These are phyloP conservation scores for Penicillium sp. DNA, from an alignment of 2,329 filamentous ascomycete species.

Conservation along the genomic window DNA sequence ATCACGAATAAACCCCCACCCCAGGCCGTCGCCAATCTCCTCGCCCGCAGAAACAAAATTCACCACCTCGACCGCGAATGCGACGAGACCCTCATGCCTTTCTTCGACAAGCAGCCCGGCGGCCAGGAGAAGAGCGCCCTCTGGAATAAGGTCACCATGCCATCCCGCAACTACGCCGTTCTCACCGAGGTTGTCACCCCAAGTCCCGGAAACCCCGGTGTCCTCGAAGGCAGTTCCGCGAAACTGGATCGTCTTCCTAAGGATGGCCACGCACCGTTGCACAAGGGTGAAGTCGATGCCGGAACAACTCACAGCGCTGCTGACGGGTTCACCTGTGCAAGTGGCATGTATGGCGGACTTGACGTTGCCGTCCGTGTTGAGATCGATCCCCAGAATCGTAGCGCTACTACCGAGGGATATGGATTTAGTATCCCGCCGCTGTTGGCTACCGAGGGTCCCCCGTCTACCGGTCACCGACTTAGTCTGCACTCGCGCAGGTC, in stretches of 20 bases:
- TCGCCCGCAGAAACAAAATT: conserved; percentile 64
- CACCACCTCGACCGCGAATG: conserved; percentile 63
- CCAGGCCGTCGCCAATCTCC: conserved; percentile 63
- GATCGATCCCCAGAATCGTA: conserved; percentile 44
- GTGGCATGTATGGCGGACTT: conserved; percentile 43
- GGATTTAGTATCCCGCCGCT: conserved; percentile 44
- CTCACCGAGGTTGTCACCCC: conserved; percentile 53
- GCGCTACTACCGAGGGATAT: conserved; percentile 49
- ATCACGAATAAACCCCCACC: conserved; percentile 69
- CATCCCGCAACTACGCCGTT: conserved; percentile 64
- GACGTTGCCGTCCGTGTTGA: conserved; percentile 50
- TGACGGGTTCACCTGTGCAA: conserved; percentile 41
- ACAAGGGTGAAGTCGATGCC: conserved; percentile 72
- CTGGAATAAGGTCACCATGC: conserved; percentile 84
- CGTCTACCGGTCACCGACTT: conserved; percentile 14
- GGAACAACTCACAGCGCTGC: conserved; percentile 78
- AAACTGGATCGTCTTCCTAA: conserved; percentile 44
- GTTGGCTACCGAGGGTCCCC: conserved; percentile 19
- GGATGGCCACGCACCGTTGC: conserved; percentile 70
- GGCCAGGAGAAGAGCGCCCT: conserved; percentile 62
- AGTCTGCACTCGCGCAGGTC: conserved; percentile 25
- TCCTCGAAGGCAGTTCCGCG: conserved; percentile 21
- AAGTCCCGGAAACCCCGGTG: conserved; percentile 21
- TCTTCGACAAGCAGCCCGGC: conserved; percentile 63
- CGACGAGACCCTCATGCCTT: conserved; percentile 63